Conservation (phyloP, 2,329 filamentous ascomycete species). For the Alternaria ethzedia region DNA sequence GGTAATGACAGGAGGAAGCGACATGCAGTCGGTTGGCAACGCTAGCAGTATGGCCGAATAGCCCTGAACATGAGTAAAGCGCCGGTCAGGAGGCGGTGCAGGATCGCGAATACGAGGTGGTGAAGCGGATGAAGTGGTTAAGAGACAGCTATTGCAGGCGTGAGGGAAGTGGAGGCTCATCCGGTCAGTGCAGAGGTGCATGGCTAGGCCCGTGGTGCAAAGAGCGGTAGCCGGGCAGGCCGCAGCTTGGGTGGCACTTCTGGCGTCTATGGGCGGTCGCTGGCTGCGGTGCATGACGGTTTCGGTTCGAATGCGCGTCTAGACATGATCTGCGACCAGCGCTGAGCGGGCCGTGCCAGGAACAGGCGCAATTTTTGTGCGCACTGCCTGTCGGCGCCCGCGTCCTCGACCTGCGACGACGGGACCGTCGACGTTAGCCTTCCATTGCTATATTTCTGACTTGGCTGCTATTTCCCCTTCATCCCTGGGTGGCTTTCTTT, state of each 20-base stretch:
- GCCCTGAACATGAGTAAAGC: neutral
- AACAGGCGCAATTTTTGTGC: slow-evolving; percentile 23
- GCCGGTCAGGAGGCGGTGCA: neutral
- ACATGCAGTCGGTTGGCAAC: slow-evolving; percentile 1
- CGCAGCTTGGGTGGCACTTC: slow-evolving; percentile 6
- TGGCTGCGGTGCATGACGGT: slow-evolving; percentile 2
- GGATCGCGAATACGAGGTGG: neutral
- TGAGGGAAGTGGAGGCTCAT: neutral
- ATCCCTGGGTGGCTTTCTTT: neutral
- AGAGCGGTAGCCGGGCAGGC: slow-evolving; percentile 10
- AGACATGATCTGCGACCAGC: slow-evolving; percentile 18
- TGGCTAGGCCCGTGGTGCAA: neutral
- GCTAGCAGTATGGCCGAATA: neutral
- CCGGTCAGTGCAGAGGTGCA: neutral
- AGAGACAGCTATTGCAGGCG: neutral
- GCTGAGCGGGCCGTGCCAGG: slow-evolving; percentile 21
- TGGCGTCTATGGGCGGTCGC: slow-evolving; percentile 10
- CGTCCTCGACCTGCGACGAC: slow-evolving; percentile 6
- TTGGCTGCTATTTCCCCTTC: neutral
- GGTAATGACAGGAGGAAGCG: neutral
- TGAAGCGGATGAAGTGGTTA: neutral
- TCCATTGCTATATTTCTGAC: neutral
- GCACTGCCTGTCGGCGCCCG: neutral
- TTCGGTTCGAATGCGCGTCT: slow-evolving; percentile 5
- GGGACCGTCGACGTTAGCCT: neutral